These are phyloP conservation scores for Agrocybe pediades DNA, from an alignment of 768 basidiomycete species.

Conservation along the genomic window DNA sequence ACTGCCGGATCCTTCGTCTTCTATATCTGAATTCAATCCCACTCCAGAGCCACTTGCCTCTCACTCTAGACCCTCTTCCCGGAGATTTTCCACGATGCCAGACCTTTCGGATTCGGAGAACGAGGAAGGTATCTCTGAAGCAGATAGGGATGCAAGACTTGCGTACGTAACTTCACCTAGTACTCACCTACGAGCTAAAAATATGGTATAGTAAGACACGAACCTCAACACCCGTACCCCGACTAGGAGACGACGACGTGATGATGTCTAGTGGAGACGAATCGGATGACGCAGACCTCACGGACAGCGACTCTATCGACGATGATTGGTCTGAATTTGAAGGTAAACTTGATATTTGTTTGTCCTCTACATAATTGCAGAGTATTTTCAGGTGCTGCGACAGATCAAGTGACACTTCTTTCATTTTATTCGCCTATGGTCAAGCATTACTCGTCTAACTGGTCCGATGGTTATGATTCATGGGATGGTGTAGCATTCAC, in stretches of 20 bases:
- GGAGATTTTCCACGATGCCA: slow-evolving; percentile 22
- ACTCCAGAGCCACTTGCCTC: slow-evolving; percentile 2
- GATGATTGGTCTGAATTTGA: slow-evolving; percentile 47
- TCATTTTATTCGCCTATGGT: slow-evolving; percentile 50
- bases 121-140: slow-evolving; percentile 63
- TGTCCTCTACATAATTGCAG: background rate
- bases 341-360: slow-evolving; percentile 30
- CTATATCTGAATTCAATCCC: slow-evolving; percentile 25
- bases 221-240: slow-evolving; percentile 40
- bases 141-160: slow-evolving; percentile 69
- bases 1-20: slow-evolving; percentile 29
- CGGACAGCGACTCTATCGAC: slow-evolving; percentile 52
- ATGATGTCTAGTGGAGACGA: slow-evolving; percentile 72
- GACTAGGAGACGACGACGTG: slow-evolving; percentile 41
- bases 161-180: slow-evolving; percentile 48
- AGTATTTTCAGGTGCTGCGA: background rate
- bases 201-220: slow-evolving; percentile 48
- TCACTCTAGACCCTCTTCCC: slow-evolving; percentile 10
- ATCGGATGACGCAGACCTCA: slow-evolving; percentile 75
- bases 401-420: slow-evolving; percentile 30
- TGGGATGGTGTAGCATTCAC: slow-evolving; percentile 54
- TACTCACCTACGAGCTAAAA: background rate
- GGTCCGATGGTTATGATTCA: slow-evolving; percentile 32
- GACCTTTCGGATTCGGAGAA: slow-evolving; percentile 66
- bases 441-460: slow-evolving; percentile 45